These are phyloP conservation scores for Xylariales sp. DNA, from an alignment of 2,329 filamentous ascomycete species.

Conservation along the genomic window DNA sequence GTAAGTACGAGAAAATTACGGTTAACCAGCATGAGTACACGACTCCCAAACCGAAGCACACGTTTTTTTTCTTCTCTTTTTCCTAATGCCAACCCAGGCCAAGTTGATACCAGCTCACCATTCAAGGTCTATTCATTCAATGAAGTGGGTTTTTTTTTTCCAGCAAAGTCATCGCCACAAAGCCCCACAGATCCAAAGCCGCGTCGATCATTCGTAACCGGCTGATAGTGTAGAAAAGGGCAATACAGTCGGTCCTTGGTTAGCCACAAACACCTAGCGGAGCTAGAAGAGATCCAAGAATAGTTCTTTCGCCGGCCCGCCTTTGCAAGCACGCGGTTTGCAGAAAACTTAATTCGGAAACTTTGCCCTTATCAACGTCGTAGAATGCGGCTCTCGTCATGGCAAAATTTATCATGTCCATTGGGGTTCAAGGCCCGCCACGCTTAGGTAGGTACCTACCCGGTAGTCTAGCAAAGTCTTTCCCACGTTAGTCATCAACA, in stretches of 20 bases:
- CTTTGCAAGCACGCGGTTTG: slow-evolving; percentile 2
- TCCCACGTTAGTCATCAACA: slow-evolving; percentile 4
- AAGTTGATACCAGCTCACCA: not conserved
- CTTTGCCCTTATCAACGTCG: not conserved
- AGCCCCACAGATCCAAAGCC: slow-evolving; percentile 1
- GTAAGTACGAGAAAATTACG: too few species aligned
- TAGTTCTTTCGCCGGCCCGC: slow-evolving; percentile 16
- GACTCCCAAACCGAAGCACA: not conserved
- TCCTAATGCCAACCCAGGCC: not conserved
- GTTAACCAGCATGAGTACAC: not conserved
- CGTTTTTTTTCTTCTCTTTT: not conserved
- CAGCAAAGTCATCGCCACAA: slow-evolving; percentile 27
- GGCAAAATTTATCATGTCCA: not conserved
- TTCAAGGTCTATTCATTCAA: slow-evolving; percentile 2
- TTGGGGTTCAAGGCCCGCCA: not conserved
- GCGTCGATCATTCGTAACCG: slow-evolving; percentile 5
- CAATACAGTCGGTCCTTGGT: not conserved
- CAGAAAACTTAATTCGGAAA: not conserved
- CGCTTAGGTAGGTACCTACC: not conserved
- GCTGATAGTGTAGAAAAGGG: slow-evolving; percentile 4
- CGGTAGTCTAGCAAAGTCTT: not conserved
- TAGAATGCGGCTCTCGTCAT: not conserved
- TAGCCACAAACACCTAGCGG: slow-evolving; percentile 29
- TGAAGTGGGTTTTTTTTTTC: slow-evolving; percentile 17
- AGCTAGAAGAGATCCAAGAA: slow-evolving; percentile 30